Evolutionary conservation across 2,329 filamentous ascomycete species (phyloP).

Genomic region (Scopulariopsis brevicaulis): DNA sequence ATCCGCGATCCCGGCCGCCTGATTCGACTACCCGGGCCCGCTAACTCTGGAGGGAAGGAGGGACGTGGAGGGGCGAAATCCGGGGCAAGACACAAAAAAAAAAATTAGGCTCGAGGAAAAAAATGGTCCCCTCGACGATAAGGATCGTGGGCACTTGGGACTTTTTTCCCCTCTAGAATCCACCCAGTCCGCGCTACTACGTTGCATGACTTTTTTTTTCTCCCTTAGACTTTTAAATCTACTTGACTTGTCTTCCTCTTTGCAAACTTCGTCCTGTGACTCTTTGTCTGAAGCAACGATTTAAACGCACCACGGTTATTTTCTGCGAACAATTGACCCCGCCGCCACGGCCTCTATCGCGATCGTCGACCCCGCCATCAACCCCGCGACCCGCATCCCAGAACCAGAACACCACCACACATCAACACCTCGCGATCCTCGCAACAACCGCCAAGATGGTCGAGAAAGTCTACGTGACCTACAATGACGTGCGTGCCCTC

Average conservation of each 20-base stretch:
- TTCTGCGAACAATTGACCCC: neutral
- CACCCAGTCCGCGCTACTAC: neutral
- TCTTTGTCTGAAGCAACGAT: too few relatives aligned
- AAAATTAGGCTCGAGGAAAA: too few relatives aligned
- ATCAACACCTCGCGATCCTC: neutral
- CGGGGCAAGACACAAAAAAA: too few relatives aligned
- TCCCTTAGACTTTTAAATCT: neutral
- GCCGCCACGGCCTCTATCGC: neutral
- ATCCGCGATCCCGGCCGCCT: too few relatives aligned
- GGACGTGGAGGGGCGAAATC: too few relatives aligned
- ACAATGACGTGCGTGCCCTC: conserved; percentile 63
- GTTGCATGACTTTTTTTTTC: neutral
- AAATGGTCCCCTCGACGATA: too few relatives aligned
- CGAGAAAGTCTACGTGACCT: conserved; percentile 81
- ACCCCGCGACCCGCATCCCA: neutral
- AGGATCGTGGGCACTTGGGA: too few relatives aligned
- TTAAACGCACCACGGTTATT: too few relatives aligned
- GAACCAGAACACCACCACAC: neutral
- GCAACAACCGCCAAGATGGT: conserved; percentile 46
- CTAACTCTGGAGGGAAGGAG: too few relatives aligned
- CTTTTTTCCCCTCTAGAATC: neutral
- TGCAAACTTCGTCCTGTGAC: too few relatives aligned
- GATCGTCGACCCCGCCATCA: neutral
- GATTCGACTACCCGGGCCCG: too few relatives aligned
- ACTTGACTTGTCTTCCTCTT: too few relatives aligned